phyloP scores from a whole-genome alignment of 352 stramenopile genomes.

The Phytophthora foliorum region DNA sequence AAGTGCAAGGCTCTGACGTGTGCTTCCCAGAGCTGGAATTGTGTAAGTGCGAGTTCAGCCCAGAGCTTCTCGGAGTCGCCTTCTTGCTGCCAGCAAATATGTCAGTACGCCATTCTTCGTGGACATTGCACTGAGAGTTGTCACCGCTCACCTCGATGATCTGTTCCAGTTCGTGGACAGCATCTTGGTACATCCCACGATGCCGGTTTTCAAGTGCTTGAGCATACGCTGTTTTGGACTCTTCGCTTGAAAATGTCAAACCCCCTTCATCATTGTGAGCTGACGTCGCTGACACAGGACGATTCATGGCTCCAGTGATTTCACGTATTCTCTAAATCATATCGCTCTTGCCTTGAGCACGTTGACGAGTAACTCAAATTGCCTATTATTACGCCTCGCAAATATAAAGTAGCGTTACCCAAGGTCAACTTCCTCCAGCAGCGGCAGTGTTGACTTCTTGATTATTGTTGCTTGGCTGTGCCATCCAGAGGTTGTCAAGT shows the following conservation, averaged over 20 bases:
- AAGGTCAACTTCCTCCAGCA: neutral
- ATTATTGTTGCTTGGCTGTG: conserved; percentile 1
- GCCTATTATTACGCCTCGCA: conserved; percentile 21
- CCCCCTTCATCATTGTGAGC: conserved; percentile 7
- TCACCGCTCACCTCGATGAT: conserved; percentile 52
- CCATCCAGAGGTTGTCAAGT: conserved; percentile 58
- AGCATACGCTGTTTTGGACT: conserved; percentile 35
- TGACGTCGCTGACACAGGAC: neutral
- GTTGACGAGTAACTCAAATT: neutral
- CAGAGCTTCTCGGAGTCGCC: conserved; percentile 66
- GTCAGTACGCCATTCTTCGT: conserved; percentile 6
- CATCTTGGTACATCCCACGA: conserved; percentile 49
- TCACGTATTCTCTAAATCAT: conserved; percentile 6
- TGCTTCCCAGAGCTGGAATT: conserved; percentile 70
- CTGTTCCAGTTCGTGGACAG: conserved; percentile 47
- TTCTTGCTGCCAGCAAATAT: conserved; percentile 45
- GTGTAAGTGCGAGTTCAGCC: conserved; percentile 64
- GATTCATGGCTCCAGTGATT: conserved; percentile 16
- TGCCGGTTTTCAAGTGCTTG: conserved; percentile 49
- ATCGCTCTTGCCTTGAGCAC: neutral
- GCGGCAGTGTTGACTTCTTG: conserved; percentile 3
- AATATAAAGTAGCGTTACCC: conserved; percentile 13
- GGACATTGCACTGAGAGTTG: neutral
- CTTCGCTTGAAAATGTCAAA: conserved; percentile 35
- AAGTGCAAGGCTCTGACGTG: conserved; percentile 54